A percentile compares a stretch with the other conserved stretches of the same genome.
phyloP scores from a whole-genome alignment of 169 alveolate genomes.

The Plasmodium gonderi region DNA sequence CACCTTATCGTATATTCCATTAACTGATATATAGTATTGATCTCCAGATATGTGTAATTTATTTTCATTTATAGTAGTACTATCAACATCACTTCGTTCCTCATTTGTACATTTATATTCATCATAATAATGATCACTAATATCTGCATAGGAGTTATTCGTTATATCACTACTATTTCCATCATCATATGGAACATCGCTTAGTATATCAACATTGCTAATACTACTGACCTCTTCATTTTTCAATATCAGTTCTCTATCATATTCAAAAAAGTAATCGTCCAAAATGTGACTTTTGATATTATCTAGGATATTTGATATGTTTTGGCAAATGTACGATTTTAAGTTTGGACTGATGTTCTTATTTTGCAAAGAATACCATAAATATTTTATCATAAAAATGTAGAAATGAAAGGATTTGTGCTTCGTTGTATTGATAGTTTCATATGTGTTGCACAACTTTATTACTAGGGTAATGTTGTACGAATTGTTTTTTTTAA shows the following conservation, averaged over 20 bases:
- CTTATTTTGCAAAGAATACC: conserved; percentile 48
- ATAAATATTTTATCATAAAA: conserved; percentile 64
- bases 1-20: conserved; percentile 46
- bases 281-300: conserved; percentile 49
- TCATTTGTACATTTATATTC: conserved; percentile 33
- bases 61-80: conserved; percentile 43
- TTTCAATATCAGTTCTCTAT: conserved; percentile 19
- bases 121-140: conserved; percentile 47
- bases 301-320: conserved; percentile 41
- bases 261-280: conserved; percentile 65
- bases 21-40: conserved; percentile 4
- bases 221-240: background rate
- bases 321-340: conserved; percentile 41
- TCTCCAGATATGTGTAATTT: background rate
- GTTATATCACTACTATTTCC: conserved; percentile 30
- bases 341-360: conserved; percentile 54
- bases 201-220: background rate
- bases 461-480: conserved; percentile 51
- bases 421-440: conserved; percentile 40
- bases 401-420: conserved; percentile 60
- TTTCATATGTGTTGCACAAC: conserved; percentile 42
- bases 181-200: background rate
- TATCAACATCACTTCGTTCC: conserved; percentile 44
- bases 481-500: conserved; percentile 43
- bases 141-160: conserved; percentile 36